Base-by-base conservation (phyloP, 2,329 filamentous ascomycete genomes). In the Plenodomus tracheiphilus region DNA sequence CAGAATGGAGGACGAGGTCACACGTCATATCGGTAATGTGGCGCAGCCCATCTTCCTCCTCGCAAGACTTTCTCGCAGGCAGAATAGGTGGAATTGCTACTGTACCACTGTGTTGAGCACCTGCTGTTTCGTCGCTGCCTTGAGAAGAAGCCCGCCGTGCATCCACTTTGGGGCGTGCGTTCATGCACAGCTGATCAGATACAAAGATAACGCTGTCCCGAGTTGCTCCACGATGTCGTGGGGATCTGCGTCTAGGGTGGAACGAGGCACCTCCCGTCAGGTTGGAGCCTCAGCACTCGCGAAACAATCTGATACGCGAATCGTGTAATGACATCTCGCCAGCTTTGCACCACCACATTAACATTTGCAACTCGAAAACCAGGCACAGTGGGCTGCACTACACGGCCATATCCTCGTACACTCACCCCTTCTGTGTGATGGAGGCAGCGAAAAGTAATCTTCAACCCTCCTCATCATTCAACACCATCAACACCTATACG, bases 81-180 rank as follows among this genome's bases (percentile, higher is more conserved):
- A 41, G 47, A 61, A n/a, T 46, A 56, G 44, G 39, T 32, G 20
- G 18, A 45, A 20, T 39, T 45, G 34, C 40, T 15, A 32, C 28
- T 28, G 35, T 46, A 37, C 45, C 42, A 44, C 41, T 30, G 51
- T 46, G 47, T 51, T 49, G 53, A 54, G 51, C 50, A 43, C 51
- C 48, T n/a, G 28, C 39, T n/a, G 48, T 57, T 59, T 56, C 51
- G 53, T 62, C 53, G 63, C 55, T 68, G 65, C 66, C 66, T 68
- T 54, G 59, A 43, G 47, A 59, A 45, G 20, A 43, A 57, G 56
- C 62, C 62, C 58, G n/a, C 46, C 39, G 28, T n/a, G 49, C 40
- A 47, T 47, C 56, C 51, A 38, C 18, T 49, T 58, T 39, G 34
- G 46, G 52, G 32, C 21, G 37, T 25, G 20, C 51, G 20, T 47